Conservation (phyloP, 768 basidiomycete species). For the Boletus bicolor region DNA sequence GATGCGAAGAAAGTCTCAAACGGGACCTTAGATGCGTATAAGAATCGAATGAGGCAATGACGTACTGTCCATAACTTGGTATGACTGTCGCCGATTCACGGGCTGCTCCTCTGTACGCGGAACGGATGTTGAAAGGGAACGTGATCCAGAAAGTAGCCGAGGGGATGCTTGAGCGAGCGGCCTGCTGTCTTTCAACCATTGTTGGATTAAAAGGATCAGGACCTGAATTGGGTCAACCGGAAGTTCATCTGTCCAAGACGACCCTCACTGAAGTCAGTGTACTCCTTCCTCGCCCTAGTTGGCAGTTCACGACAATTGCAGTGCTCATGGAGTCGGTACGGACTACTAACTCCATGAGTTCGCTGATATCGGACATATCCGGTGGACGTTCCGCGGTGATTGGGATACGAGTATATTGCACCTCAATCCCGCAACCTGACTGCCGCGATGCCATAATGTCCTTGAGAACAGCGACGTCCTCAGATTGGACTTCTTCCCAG, state of each 20-base stretch:
- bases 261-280: slow-evolving; percentile 77
- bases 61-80: slow-evolving; percentile 88
- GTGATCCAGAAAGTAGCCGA: slow-evolving; percentile 31
- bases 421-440: slow-evolving; percentile 47
- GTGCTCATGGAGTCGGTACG: slow-evolving; percentile 63
- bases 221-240: slow-evolving; percentile 42
- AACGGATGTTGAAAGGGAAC: slow-evolving; percentile 43
- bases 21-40: slow-evolving; percentile 2
- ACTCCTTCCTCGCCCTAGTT: slow-evolving; percentile 89
- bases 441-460: slow-evolving; percentile 76
- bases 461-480: slow-evolving; percentile 76
- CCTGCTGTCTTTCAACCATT: slow-evolving; percentile 62
- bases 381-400: slow-evolving; percentile 88
- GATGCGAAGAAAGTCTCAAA: slow-evolving; percentile 74
- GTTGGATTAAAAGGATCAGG: slow-evolving; percentile 76
- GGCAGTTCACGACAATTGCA: slow-evolving; percentile 92
- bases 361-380: slow-evolving; percentile 69
- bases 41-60: not conserved
- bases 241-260: not conserved
- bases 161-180: slow-evolving; percentile 31
- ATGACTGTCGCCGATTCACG: slow-evolving; percentile 54
- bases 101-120: slow-evolving; percentile 29
- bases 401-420: slow-evolving; percentile 83
- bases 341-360: slow-evolving; percentile 76
- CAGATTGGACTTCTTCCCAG: slow-evolving; percentile 83